Base-by-base conservation (phyloP, 2,329 filamentous ascomycete species). In the Seiridium unicorne region DNA sequence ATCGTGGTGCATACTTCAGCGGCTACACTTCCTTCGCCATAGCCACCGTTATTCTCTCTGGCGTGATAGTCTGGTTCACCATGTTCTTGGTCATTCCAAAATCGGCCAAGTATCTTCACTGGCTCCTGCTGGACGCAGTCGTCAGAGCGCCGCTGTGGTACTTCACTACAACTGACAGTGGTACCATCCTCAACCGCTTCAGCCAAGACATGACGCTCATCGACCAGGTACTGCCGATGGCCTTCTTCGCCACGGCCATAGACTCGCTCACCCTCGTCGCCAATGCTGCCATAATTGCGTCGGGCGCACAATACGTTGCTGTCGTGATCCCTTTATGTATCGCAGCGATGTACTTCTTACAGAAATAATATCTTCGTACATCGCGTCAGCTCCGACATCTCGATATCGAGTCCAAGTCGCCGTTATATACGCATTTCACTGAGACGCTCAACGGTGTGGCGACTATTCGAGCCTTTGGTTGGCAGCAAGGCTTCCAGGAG, bases 391-490 rank as follows among this genome's bases (percentile, higher is more conserved):
- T 82, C 31, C 72, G 80, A 36, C 74, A 77, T 51, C 71, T 81
- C 5, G 79, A 81, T 58, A 66, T 81, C 2, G 79, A 81, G 65
- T 69, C 73, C 32, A 74, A 76, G 64, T 73, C 74, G 1, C 78
- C 78, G 3, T 68, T 81, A 6, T 80, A 76, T 64, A 74, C 76
- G 1, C 75, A 81, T 51, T 81, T 81, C 61, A 70, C 72, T 31
- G 80, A 82, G 61, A 77, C 76, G 5, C 63, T 81, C 0, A 70
- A 70, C 18, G 79, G 79, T 2, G 62, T 82, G 4, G 64, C 73
- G 0, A 81, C 77, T 1, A 78, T 82, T 55, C 76, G 79, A 13
- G 76, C 79, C 0, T 81, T 80, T 60, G 72, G 73, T 2, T 81
- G 79, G 79, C 38, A 70, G 76, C 54, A 65, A 61, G 31, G 65